Base-by-base conservation (phyloP, 768 basidiomycete genomes). In the Paxillus involutus region DNA sequence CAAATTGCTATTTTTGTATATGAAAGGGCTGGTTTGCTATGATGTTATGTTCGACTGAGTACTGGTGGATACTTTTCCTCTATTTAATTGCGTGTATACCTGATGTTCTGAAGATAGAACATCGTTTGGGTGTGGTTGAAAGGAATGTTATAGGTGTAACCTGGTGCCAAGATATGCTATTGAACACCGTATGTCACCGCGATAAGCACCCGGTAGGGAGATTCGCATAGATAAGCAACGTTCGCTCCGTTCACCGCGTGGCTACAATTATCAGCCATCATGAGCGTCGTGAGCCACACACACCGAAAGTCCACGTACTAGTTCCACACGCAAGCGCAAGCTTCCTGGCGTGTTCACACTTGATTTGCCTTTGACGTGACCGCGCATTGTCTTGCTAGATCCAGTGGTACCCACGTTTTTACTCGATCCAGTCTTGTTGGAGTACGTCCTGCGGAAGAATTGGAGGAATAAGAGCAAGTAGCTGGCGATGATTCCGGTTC, bases 391-490 rank as follows among this genome's bases (percentile, higher is more conserved):
- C 16, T 49, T 37, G 43, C 21, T 21, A 21, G n/a, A 1, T 24
- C 16, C 33, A 17, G 42, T n/a, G 29, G 49, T n/a, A 47, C 4
- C 29, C 11, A 39, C 5, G 52, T 45, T 14, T 30, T 14, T 47
- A 21, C 21, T 21, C 21, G 3, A 21, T 3, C 12, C 41, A 2
- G 51, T n/a, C 19, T 54, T 57, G n/a, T n/a, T n/a, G 2, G 21
- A 2, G 44, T 64, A 64, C 2, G 63, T 63, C 45, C 57, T n/a
- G 8, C 49, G 36, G 47, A 63, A 64, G 42, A 64, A 64, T n/a
- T 63, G 46, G 46, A 64, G 21, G 59, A 64, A 64, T 35, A 64
- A 43, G 16, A 61, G 19, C 0, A 64, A 49, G 47, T 64, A 64
- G n/a, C 62, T 64, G 44, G 46, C 39, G 42, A 64, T 45, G 44